A percentile compares a stretch with the other conserved stretches of the same genome.
These are phyloP conservation scores for Mycosphaerelloides madeirae DNA, from an alignment of 2,329 filamentous ascomycete genomes.

Conservation along the genomic window DNA sequence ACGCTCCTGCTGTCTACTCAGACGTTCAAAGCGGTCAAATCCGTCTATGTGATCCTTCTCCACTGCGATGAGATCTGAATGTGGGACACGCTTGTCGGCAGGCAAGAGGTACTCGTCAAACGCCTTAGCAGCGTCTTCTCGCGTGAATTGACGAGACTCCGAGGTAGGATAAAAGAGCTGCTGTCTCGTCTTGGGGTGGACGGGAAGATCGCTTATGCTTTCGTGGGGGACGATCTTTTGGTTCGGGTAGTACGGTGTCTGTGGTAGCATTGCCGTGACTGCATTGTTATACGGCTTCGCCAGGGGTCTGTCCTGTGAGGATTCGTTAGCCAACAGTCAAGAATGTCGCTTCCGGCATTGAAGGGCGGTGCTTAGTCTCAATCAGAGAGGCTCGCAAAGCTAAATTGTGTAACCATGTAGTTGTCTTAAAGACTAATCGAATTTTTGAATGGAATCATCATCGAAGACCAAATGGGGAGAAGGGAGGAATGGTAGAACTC, in stretches of 20 bases:
- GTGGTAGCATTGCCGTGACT: conserved; percentile 74
- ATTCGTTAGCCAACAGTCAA: conserved; percentile 6
- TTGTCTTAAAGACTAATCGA: conserved; percentile 99
- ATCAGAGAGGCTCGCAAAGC: conserved; percentile 73
- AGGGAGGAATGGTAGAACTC: conserved; percentile 40
- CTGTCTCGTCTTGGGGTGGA: conserved; percentile 52
- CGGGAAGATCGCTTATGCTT: conserved; percentile 59
- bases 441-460: conserved; percentile 72
- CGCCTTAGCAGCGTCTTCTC: conserved; percentile 59
- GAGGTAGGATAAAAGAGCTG: conserved; percentile 60
- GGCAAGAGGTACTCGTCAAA: conserved; percentile 57
- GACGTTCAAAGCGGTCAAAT: conserved; percentile 38
- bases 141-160: conserved; percentile 61
- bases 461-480: conserved; percentile 23
- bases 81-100: conserved; percentile 60
- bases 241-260: conserved; percentile 47
- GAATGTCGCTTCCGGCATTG: not conserved
- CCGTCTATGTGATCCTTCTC: conserved; percentile 42
- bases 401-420: conserved; percentile 77
- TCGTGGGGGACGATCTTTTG: conserved; percentile 49
- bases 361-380: conserved; percentile 1
- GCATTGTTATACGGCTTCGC: conserved; percentile 73
- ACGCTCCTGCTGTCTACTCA: conserved; percentile 38
- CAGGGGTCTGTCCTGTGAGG: conserved; percentile 64
- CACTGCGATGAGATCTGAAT: conserved; percentile 53